Conservation (phyloP, 345 rosid genomes). For the Dovyalis caffra region DNA sequence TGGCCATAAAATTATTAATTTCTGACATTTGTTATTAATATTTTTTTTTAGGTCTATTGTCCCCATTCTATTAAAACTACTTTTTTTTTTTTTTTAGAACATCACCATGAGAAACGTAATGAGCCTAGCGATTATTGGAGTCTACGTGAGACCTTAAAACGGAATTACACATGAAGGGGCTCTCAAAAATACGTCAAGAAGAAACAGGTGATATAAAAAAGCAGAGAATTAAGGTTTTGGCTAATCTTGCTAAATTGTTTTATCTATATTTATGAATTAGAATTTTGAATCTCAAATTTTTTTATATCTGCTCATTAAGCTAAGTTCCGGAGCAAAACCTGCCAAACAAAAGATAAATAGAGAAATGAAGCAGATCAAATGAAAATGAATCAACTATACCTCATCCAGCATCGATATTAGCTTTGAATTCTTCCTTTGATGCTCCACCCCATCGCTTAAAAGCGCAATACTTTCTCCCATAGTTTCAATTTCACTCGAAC, state of each 20-base stretch:
- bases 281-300: background rate
- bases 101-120: background rate
- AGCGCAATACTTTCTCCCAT: conserved; percentile 16
- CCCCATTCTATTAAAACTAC: background rate
- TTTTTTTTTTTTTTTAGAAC: too few species aligned
- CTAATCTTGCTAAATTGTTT: background rate
- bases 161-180: background rate
- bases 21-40: background rate
- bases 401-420: conserved; percentile 40
- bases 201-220: background rate
- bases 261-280: background rate
- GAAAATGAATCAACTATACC: conserved; percentile 22
- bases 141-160: background rate
- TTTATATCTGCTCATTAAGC: background rate
- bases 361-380: background rate
- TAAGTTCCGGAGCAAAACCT: background rate
- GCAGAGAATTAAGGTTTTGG: background rate
- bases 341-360: conserved; percentile 2
- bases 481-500: conserved; percentile 15
- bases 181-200: background rate
- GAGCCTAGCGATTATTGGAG: background rate
- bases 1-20: background rate
- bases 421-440: conserved; percentile 33
- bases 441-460: conserved; percentile 24
- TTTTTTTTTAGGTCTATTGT: background rate